These are phyloP conservation scores for Cucumis cinereus DNA, from an alignment of 306 rosid genomes.

Conservation along the genomic window DNA sequence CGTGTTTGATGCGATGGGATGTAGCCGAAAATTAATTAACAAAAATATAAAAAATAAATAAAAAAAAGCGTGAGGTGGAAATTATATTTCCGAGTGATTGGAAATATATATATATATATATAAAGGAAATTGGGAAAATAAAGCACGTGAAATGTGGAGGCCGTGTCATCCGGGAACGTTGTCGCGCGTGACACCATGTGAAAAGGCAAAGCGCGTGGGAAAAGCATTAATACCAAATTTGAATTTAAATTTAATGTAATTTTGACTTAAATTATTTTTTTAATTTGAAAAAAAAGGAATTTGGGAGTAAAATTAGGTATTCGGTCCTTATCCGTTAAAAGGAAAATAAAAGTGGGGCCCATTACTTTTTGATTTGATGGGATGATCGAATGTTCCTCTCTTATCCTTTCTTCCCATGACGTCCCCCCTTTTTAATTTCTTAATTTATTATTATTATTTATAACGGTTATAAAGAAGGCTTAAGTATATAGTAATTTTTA, in stretches of 20 bases:
- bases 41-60: too few species aligned
- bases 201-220: neutral
- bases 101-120: neutral
- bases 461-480: too few species aligned
- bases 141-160: neutral
- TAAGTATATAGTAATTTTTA: too few species aligned
- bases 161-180: neutral
- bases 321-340: slow-evolving; percentile 6
- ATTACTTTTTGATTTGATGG: slow-evolving; percentile 3
- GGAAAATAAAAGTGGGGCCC: neutral
- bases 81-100: neutral
- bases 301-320: neutral
- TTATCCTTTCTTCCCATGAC: neutral
- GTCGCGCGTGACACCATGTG: neutral
- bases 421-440: too few species aligned
- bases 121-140: neutral
- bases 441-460: too few species aligned
- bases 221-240: neutral
- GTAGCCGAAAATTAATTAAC: neutral
- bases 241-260: neutral
- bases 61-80: neutral
- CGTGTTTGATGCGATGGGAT: too few species aligned
- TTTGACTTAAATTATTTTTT: too few species aligned
- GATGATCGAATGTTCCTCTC: slow-evolving; percentile 8
- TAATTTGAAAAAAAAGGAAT: too few species aligned